Percentiles rank a stretch among this genome's conserved stretches.
phyloP scores from a whole-genome alignment of 2,329 filamentous ascomycete species.

The Hortaea sp. region DNA sequence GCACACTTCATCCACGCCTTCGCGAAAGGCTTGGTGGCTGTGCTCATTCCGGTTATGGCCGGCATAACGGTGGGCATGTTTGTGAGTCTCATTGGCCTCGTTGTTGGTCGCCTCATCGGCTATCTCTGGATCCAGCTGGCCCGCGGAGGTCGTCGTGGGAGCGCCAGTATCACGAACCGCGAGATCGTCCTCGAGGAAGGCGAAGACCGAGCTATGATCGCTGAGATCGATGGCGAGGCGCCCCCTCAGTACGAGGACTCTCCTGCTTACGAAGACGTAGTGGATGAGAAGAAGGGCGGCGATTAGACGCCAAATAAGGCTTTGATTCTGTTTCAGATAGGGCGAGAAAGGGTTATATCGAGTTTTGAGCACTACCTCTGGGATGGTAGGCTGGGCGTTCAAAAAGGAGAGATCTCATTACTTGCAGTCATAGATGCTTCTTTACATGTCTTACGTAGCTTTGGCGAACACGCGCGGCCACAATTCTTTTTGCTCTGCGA shows the following conservation, averaged over 20 bases:
- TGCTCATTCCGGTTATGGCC: constrained; percentile 58
- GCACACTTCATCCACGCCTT: constrained; percentile 34
- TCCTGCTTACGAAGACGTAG: constrained; percentile 21
- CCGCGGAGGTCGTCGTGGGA: constrained; percentile 34
- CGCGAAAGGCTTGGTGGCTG: constrained; percentile 49
- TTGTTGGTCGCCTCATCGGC: constrained; percentile 52
- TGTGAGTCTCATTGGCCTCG: constrained; percentile 58
- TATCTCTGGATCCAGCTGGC: constrained; percentile 48
- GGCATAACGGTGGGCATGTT: constrained; percentile 59
- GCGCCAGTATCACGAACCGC: constrained; percentile 17
- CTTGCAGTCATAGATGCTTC: too few relatives aligned
- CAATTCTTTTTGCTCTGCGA: too few relatives aligned
- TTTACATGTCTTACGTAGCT: too few relatives aligned
- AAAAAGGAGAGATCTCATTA: too few relatives aligned
- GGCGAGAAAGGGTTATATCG: too few relatives aligned
- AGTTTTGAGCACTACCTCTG: too few relatives aligned
- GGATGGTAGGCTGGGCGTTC: too few relatives aligned
- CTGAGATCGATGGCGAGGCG: constrained; percentile 6
- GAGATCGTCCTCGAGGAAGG: constrained; percentile 9
- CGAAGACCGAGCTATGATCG: constrained; percentile 3
- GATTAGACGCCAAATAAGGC: too few relatives aligned
- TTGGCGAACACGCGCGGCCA: too few relatives aligned
- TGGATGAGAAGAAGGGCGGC: constrained; percentile 8
- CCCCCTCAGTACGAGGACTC: constrained; percentile 25
- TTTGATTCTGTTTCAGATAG: too few relatives aligned